These are phyloP conservation scores for Trichoderma endophyticum DNA, from an alignment of 2,329 filamentous ascomycete genomes.

Conservation along the genomic window DNA sequence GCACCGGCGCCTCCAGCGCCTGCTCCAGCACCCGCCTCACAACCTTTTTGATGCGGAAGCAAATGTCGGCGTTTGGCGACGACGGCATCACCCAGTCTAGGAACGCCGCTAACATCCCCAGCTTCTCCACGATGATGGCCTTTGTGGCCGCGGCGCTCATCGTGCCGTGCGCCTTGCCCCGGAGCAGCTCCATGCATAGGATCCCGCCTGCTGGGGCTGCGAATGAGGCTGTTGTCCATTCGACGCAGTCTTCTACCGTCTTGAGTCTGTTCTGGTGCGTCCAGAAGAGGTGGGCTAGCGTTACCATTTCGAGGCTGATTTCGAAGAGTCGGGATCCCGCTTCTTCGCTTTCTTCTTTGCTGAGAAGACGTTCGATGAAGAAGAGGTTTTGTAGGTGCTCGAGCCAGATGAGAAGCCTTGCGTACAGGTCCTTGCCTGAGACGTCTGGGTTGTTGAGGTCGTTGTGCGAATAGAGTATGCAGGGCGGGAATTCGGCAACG, in stretches of 20 bases:
- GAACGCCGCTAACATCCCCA: slow-evolving; percentile 48
- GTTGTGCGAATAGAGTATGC: slow-evolving; percentile 3
- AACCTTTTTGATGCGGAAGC: slow-evolving; percentile 36
- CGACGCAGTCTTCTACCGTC: slow-evolving; percentile 39
- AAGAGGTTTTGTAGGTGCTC: slow-evolving; percentile 55
- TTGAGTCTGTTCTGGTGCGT: slow-evolving; percentile 43
- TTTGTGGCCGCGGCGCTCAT: slow-evolving; percentile 32
- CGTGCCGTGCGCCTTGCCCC: slow-evolving; percentile 18
- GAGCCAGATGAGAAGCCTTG: slow-evolving; percentile 46
- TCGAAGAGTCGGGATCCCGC: slow-evolving; percentile 39
- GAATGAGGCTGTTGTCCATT: slow-evolving; percentile 48
- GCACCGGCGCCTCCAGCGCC: slow-evolving; percentile 26
- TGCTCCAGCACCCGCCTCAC: slow-evolving; percentile 47
- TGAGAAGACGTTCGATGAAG: slow-evolving; percentile 54
- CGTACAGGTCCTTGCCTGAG: slow-evolving; percentile 38
- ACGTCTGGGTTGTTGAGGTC: slow-evolving; percentile 48
- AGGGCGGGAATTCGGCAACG: slow-evolving; percentile 12
- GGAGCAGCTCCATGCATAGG: slow-evolving; percentile 47
- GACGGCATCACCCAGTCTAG: slow-evolving; percentile 45
- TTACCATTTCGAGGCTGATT: slow-evolving; percentile 45
- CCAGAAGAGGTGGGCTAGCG: slow-evolving; percentile 44
- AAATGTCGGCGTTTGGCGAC: slow-evolving; percentile 45
- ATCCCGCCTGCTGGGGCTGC: slow-evolving; percentile 46
- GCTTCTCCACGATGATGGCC: slow-evolving; percentile 48
- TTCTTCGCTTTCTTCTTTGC: slow-evolving; percentile 36